phyloP scores from a whole-genome alignment of 2,329 filamentous ascomycete species.

The Cercospora brassicicola region DNA sequence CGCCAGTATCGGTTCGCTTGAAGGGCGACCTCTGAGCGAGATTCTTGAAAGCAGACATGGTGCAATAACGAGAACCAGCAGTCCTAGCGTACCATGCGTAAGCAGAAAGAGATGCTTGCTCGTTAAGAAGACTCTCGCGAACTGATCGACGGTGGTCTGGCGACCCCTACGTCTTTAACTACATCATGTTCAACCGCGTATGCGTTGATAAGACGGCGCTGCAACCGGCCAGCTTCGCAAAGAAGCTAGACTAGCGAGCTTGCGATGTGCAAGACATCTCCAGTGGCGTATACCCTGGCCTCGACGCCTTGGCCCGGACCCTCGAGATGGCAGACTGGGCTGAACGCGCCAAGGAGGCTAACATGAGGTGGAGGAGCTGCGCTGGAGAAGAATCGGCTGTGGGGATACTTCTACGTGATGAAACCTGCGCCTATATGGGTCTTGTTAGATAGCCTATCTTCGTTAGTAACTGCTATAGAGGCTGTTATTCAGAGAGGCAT shows the following conservation, averaged over 20 bases:
- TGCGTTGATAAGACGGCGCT: slow-evolving; percentile 16
- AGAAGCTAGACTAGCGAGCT: slow-evolving; percentile 12
- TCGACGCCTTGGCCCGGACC: slow-evolving; percentile 13
- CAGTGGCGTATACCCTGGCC: slow-evolving; percentile 8
- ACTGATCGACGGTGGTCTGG: slow-evolving; percentile 1
- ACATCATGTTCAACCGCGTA: slow-evolving; percentile 9
- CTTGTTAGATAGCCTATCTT: slow-evolving; percentile 11
- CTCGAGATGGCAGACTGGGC: slow-evolving; percentile 6
- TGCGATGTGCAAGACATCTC: slow-evolving; percentile 11
- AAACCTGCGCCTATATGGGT: slow-evolving; percentile 5
- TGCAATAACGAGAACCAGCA: neutral
- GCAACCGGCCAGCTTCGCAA: slow-evolving; percentile 4
- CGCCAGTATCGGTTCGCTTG: slow-evolving; percentile 22
- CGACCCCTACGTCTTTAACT: slow-evolving; percentile 11
- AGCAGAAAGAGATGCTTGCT: neutral
- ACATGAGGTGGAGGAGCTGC: neutral
- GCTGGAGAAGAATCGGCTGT: neutral
- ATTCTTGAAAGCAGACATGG: slow-evolving; percentile 24
- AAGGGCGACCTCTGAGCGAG: slow-evolving; percentile 20
- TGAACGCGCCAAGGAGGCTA: slow-evolving; percentile 16
- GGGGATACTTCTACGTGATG: neutral
- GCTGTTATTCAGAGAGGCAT: neutral
- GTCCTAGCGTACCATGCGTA: neutral
- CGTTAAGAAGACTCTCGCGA: neutral
- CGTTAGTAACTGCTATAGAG: neutral